Conservation (phyloP, 805 yeast genomes). For the Clavispora asparagi region DNA sequence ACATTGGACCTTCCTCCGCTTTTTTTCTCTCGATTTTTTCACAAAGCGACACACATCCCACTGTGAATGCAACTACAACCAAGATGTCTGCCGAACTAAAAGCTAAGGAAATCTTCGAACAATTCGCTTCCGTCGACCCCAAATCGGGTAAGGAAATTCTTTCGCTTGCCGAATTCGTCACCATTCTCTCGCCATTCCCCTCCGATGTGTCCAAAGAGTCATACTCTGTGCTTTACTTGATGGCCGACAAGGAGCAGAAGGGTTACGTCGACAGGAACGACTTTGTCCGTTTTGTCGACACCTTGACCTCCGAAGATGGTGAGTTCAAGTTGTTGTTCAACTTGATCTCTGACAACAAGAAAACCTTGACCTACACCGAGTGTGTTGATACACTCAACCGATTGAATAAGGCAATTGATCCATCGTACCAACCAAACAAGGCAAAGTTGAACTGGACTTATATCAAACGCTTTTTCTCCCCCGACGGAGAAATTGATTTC, state of each 20-base stretch:
- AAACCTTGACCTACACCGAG: constrained; percentile 26
- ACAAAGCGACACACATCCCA: neutral
- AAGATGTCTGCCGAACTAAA: constrained; percentile 14
- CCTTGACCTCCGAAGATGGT: constrained; percentile 34
- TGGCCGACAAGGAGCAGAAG: constrained; percentile 67
- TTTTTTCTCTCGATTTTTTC: neutral
- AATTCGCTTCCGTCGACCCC: constrained; percentile 29
- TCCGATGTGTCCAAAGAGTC: constrained; percentile 35
- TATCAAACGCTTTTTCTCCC: constrained; percentile 36
- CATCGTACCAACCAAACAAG: constrained; percentile 36
- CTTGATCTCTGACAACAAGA: constrained; percentile 30
- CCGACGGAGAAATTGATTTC: constrained; percentile 32
- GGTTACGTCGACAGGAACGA: constrained; percentile 68
- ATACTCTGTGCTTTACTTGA: constrained; percentile 58
- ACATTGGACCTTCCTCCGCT: neutral
- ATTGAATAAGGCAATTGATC: constrained; percentile 38
- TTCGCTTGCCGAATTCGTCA: constrained; percentile 31
- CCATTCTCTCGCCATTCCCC: constrained; percentile 37
- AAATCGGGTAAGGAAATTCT: constrained; percentile 19
- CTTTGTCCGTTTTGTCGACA: constrained; percentile 67
- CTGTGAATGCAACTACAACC: neutral
- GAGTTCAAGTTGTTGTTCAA: constrained; percentile 50
- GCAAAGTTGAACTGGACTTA: constrained; percentile 40
- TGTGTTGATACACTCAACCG: constrained; percentile 31
- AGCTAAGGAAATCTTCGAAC: constrained; percentile 31